Conservation (phyloP, 225 moss, liverwort and hornwort genomes). For the Lunularia cruciata region DNA sequence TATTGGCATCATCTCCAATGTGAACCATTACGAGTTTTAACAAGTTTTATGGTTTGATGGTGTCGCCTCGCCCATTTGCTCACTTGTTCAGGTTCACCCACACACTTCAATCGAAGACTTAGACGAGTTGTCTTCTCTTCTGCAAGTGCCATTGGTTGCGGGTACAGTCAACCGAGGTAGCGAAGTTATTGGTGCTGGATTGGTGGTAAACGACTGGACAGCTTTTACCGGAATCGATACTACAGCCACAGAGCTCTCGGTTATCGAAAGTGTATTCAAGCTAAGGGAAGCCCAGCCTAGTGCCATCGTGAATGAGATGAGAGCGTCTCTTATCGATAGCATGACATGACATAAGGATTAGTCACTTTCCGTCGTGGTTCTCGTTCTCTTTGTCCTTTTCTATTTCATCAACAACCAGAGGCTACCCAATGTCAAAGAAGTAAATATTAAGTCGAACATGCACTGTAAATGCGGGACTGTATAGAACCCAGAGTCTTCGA, state of each 20-base stretch:
- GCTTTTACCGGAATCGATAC: conserved; percentile 92
- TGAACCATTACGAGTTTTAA: too few relatives aligned
- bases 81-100: conserved; percentile 65
- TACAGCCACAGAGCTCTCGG: conserved; percentile 90
- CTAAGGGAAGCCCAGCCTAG: conserved; percentile 91
- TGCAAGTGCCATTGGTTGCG: conserved; percentile 89
- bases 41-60: too few relatives aligned
- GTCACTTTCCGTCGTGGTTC: neutral
- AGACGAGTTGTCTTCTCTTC: conserved; percentile 85
- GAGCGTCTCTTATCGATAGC: conserved; percentile 89
- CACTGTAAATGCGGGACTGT: conserved; percentile 17
- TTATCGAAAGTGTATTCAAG: conserved; percentile 92
- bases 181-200: conserved; percentile 86
- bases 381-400: neutral
- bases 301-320: conserved; percentile 95
- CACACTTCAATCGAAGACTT: conserved; percentile 96
- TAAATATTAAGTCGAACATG: neutral
- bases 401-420: neutral
- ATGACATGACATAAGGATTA: conserved; percentile 50
- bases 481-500: conserved; percentile 8
- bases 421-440: neutral
- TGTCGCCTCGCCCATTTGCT: too few relatives aligned
- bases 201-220: conserved; percentile 97
- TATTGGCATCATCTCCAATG: too few relatives aligned
- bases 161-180: conserved; percentile 97